Evolutionary conservation across 1,284 basidiomycete species (phyloP), one percentile per base, ranked within the genome.

Genomic region (Hemileia vastatrix): DNA sequence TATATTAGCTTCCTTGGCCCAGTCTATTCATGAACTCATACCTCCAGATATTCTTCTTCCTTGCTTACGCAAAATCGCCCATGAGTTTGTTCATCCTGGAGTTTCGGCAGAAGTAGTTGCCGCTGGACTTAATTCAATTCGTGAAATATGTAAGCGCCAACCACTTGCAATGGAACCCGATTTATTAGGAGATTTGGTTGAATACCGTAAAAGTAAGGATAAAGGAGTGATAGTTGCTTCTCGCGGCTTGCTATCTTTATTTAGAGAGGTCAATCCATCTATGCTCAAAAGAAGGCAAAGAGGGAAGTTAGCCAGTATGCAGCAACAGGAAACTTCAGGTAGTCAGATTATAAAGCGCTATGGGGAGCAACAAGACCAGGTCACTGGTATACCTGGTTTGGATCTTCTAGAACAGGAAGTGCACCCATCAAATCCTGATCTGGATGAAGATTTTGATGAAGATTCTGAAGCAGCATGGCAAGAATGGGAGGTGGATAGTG

Each of bases 41-140:
- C 94, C 93, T 1, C 94, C 95, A 0, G 93, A 97, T 73, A 88
- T 84, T 2, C 80, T 99, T 11, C 86, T 84, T 1, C 94, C 95
- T 2, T 86, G 94, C 48, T 80, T 99, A 54, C 83, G 84, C 63
- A 99, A 98, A 78, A 79, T 99, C 58, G 90, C 93, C 0, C 85
- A 89, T 70, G 91, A 96, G 72, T 99, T 99, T 70, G 88, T 99
- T 2, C 94, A 98, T 77, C 94, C 94, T 0, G 95, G 95, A 65
- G 95, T 98, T 3, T 67, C 71, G 32, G 83, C 86, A 66, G 93
- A 98, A 77, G 92, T 98, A 70, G 88, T 97, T 62, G 86, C 93
- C 0, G 95, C 94, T 0, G 95, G 95, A 40, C 80, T 99, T 71
- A 99, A 99, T 75, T 83, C 90, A 19, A 90, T 98, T 51, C 82